These are phyloP conservation scores for Acanthamoeba divionensis DNA, from an alignment of 208 protist genomes.

Conservation along the genomic window DNA sequence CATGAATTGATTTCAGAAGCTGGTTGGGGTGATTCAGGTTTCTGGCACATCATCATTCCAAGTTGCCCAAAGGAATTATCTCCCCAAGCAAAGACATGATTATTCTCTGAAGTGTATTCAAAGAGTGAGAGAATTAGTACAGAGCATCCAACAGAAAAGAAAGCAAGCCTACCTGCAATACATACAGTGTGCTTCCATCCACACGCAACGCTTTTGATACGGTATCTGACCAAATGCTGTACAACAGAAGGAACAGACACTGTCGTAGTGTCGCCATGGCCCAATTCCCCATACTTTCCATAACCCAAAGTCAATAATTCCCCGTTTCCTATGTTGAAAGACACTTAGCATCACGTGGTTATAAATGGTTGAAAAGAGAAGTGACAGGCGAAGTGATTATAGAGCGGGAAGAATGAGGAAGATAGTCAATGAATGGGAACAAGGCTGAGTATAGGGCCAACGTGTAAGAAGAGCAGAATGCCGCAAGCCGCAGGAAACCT, in stretches of 20 bases:
- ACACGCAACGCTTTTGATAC: not conserved
- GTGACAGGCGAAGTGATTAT: not conserved
- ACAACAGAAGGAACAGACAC: not conserved
- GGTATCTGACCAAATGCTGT: not conserved
- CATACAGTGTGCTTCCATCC: not conserved
- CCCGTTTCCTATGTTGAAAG: not conserved
- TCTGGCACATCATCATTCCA: not conserved
- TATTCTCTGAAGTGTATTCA: not conserved
- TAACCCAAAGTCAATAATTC: not conserved
- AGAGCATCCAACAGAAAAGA: not conserved
- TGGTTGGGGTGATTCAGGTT: not conserved
- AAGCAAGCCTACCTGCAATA: not conserved
- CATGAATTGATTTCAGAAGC: not conserved
- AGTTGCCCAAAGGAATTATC: conserved; percentile 5
- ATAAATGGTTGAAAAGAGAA: not conserved
- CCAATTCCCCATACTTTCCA: not conserved
- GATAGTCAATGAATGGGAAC: no score
- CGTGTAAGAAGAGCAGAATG: not conserved
- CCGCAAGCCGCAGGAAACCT: not conserved
- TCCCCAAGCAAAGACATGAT: not conserved
- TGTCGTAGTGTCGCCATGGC: not conserved
- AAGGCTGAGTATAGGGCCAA: no score
- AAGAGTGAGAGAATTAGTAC: not conserved
- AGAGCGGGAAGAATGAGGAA: not conserved
- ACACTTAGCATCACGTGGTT: not conserved